A percentile compares a stretch with the other conserved stretches of the same genome.
Conservation (phyloP, 2,329 filamentous ascomycete genomes). For the Colletotrichum viniferum region DNA sequence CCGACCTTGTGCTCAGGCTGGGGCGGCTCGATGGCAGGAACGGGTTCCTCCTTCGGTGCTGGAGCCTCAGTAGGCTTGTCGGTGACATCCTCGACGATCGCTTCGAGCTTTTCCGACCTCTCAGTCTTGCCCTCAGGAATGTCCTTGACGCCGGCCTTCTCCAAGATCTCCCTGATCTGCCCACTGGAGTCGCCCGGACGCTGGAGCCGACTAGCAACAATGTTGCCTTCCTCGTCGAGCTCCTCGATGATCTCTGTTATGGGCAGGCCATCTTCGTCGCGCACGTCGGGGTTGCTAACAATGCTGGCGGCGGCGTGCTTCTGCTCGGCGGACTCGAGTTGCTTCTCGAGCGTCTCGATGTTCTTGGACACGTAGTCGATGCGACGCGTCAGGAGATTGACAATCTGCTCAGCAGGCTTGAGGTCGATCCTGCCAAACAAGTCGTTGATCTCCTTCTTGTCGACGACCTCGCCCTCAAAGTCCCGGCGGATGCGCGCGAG, state of each 20-base stretch:
- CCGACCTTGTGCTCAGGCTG: not conserved
- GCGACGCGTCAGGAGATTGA: conserved; percentile 72
- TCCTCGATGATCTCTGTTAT: conserved; percentile 92
- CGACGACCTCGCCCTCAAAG: conserved; percentile 68
- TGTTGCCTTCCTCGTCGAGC: conserved; percentile 87
- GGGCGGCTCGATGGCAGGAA: not conserved
- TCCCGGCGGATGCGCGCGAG: conserved; percentile 62
- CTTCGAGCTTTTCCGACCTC: not conserved
- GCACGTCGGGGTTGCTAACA: conserved; percentile 62
- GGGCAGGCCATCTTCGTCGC: conserved; percentile 73
- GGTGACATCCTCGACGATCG: conserved; percentile 20
- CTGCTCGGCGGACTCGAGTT: conserved; percentile 71
- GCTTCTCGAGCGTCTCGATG: conserved; percentile 73
- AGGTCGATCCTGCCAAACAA: conserved; percentile 48
- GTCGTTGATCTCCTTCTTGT: conserved; percentile 58
- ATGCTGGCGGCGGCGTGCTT: conserved; percentile 69
- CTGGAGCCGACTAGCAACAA: conserved; percentile 71
- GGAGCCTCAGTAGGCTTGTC: not conserved
- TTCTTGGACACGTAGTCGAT: conserved; percentile 92
- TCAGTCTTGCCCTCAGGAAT: conserved; percentile 30
- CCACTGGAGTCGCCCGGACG: conserved; percentile 71
- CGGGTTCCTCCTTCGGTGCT: not conserved
- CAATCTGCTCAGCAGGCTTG: conserved; percentile 66
- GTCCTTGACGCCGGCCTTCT: conserved; percentile 75
- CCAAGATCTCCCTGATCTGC: conserved; percentile 72